Conservation (phyloP, 768 basidiomycete species). For the Kockovaella imperatae region DNA sequence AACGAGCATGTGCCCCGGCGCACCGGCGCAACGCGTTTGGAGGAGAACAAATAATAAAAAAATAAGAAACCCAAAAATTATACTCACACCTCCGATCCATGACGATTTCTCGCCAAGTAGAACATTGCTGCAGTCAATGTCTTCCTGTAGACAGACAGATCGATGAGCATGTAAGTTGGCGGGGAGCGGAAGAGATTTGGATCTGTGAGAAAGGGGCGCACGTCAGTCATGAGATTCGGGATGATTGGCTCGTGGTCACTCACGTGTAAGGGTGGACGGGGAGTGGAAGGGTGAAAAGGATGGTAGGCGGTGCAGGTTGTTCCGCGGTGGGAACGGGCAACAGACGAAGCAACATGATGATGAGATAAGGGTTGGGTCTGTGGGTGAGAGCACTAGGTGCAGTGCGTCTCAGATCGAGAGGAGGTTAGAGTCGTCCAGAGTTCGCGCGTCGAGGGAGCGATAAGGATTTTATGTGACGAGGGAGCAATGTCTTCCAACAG, state of each 20-base stretch:
- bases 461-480: no score
- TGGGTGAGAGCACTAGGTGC: no score
- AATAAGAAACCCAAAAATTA: not conserved
- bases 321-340: conserved; percentile 33
- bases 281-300: conserved; percentile 45
- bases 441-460: no score
- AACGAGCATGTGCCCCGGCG: not conserved
- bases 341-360: conserved; percentile 44
- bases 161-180: conserved; percentile 39
- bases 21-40: not conserved
- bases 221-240: conserved; percentile 9
- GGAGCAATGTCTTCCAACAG: no score
- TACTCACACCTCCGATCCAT: conserved; percentile 41
- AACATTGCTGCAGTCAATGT: conserved; percentile 41
- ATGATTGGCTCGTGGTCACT: conserved; percentile 2
- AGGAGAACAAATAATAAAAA: not conserved
- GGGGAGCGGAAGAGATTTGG: conserved; percentile 35
- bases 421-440: no score
- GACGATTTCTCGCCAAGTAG: conserved; percentile 44
- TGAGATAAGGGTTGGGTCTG: no score
- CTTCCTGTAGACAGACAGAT: conserved; percentile 35
- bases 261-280: conserved; percentile 40
- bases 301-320: conserved; percentile 42
- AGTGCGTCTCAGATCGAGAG: no score
- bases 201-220: conserved; percentile 7